Evolutionary conservation across 2,329 filamentous ascomycete genomes (phyloP).

Genomic region (Pleoardoris graminearum): DNA sequence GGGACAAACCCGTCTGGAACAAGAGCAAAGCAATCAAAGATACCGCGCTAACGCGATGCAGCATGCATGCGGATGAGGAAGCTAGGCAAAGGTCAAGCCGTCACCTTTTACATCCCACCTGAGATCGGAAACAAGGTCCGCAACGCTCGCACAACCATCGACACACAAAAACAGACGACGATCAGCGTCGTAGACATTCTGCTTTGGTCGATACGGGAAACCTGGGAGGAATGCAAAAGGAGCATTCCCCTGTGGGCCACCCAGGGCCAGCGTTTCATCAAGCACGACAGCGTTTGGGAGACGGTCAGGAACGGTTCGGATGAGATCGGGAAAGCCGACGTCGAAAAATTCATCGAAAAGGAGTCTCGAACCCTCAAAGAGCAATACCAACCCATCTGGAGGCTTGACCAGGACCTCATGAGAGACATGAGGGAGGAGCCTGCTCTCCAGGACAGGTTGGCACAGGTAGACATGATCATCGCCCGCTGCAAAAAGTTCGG

Average conservation of each 20-base stretch:
- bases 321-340: slow-evolving; percentile 25
- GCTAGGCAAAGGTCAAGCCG: slow-evolving; percentile 67
- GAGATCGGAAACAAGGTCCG: slow-evolving; percentile 64
- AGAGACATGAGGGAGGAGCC: no score
- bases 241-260: slow-evolving; percentile 63
- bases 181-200: slow-evolving; percentile 62
- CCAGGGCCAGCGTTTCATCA: slow-evolving; percentile 59
- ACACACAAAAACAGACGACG: fast-evolving
- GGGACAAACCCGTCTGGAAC: no score
- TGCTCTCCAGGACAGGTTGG: slow-evolving; percentile 5
- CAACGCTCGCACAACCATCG: slow-evolving; percentile 14
- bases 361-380: slow-evolving; percentile 58
- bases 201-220: slow-evolving; percentile 63
- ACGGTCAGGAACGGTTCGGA: slow-evolving; percentile 28
- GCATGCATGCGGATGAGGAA: slow-evolving; percentile 68
- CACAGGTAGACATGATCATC: slow-evolving; percentile 28
- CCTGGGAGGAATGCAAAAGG: slow-evolving; percentile 53
- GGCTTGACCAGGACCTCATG: no score
- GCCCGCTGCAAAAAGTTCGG: slow-evolving; percentile 28
- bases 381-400: slow-evolving; percentile 53
- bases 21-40: no score
- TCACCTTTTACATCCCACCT: slow-evolving; percentile 62
- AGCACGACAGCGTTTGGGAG: slow-evolving; percentile 40
- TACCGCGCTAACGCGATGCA: no score
- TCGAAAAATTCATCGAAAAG: slow-evolving; percentile 56